Evolutionary conservation across 805 yeast species (phyloP).

Genomic region (Saccharomycopsis selenospora): DNA sequence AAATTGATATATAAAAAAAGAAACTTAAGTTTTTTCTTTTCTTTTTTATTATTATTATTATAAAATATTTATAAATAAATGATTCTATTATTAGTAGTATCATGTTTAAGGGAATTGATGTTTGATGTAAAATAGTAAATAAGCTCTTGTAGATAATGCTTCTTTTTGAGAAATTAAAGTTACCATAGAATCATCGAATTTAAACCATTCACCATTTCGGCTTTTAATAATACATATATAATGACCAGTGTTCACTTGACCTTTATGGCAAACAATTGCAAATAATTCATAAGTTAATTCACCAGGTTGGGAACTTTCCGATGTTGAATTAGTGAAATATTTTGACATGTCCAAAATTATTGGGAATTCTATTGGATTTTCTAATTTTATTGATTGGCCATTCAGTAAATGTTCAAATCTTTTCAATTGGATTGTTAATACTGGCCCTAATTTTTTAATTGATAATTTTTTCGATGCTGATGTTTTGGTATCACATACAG

Average conservation of each 20-base stretch:
- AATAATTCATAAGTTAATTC: conserved; percentile 68
- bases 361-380: conserved; percentile 67
- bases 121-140: conserved; percentile 63
- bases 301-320: conserved; percentile 21
- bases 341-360: conserved; percentile 61
- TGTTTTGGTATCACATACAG: conserved; percentile 52
- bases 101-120: conserved; percentile 26
- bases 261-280: conserved; percentile 83
- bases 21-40: too few relatives aligned
- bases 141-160: conserved; percentile 69
- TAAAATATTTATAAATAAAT: neutral
- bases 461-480: conserved; percentile 67
- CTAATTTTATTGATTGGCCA: conserved; percentile 58
- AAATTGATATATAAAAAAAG: too few relatives aligned
- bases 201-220: conserved; percentile 56
- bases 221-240: conserved; percentile 74
- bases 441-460: conserved; percentile 64
- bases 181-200: conserved; percentile 84
- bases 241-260: conserved; percentile 94
- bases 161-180: conserved; percentile 55
- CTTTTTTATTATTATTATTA: too few relatives aligned
- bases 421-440: conserved; percentile 78
- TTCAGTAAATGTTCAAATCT: conserved; percentile 34
- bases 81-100: neutral
- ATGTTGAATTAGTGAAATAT: conserved; percentile 34